phyloP scores from a whole-genome alignment of 441 rosid species.

The Gossypium gossypioides region DNA sequence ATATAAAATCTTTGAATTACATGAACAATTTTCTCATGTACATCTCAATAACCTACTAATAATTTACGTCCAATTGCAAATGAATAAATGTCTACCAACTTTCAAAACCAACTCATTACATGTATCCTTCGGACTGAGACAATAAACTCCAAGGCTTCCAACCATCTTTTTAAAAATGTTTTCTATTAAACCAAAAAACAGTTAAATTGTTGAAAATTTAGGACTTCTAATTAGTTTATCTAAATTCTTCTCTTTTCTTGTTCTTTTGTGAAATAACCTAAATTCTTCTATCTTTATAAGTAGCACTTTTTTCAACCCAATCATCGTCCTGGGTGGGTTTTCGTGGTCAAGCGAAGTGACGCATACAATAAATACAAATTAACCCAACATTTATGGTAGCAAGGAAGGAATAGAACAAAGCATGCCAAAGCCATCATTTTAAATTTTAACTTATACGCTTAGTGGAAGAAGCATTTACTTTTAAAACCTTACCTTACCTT shows the following conservation, averaged over 20 bases:
- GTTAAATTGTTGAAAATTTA: not conserved
- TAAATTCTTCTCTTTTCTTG: no score
- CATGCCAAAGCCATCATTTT: not conserved
- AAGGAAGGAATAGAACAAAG: not conserved
- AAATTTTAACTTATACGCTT: conserved; percentile 15
- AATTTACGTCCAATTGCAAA: no score
- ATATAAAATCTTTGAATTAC: no score
- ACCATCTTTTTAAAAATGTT: not conserved
- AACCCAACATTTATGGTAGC: not conserved
- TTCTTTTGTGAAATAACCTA: not conserved
- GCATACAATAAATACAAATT: not conserved
- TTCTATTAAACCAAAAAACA: not conserved
- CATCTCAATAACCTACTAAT: no score
- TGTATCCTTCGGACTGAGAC: not conserved
- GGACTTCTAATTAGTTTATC: not conserved
- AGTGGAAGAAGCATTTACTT: conserved; percentile 44
- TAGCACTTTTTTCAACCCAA: not conserved
- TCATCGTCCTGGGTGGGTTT: not conserved
- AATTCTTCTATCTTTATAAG: not conserved
- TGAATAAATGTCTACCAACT: no score
- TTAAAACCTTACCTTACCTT: not conserved
- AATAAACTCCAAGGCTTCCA: not conserved
- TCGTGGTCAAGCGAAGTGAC: not conserved
- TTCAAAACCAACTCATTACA: no score
- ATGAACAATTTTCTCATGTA: no score